Conservation (phyloP, 1,139 yeast genomes). For the Geotrichum cucujoidarum region DNA sequence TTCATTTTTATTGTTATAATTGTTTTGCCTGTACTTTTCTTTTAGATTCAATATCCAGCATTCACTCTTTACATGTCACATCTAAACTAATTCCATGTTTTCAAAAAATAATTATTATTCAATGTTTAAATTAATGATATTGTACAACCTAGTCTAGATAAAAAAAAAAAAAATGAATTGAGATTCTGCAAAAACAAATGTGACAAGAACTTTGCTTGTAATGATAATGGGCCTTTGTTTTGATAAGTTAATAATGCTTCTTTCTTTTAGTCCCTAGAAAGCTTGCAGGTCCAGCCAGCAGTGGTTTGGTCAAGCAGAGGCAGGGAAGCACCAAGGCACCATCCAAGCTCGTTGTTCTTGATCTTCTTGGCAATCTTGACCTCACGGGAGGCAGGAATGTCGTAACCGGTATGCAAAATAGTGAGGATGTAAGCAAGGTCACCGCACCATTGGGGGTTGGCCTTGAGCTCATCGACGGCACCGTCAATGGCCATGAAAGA, state of each 20-base stretch:
- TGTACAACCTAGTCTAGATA: too few species aligned
- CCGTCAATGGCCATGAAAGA: constrained; percentile 55
- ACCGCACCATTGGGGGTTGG: constrained; percentile 90
- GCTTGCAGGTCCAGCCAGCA: constrained; percentile 64
- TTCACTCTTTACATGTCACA: not conserved
- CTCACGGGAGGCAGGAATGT: constrained; percentile 84
- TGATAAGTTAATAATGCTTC: too few species aligned
- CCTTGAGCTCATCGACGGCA: constrained; percentile 57
- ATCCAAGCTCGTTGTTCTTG: constrained; percentile 84
- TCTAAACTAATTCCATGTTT: not conserved
- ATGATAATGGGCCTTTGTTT: not conserved
- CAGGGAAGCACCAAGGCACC: constrained; percentile 97
- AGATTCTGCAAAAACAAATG: not conserved
- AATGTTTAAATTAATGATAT: too few species aligned
- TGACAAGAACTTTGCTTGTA: not conserved
- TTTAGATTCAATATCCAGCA: not conserved
- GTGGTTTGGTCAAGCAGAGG: constrained; percentile 66
- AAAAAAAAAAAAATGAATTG: not conserved
- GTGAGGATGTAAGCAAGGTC: constrained; percentile 88
- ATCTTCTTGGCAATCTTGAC: constrained; percentile 87
- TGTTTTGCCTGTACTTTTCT: not conserved
- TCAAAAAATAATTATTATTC: not conserved
- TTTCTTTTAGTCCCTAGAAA: constrained; percentile 9
- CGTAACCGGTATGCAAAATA: constrained; percentile 89
- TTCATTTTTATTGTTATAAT: not conserved